Evolutionary conservation across 345 rosid genomes (phyloP).

Genomic region (Melaleuca alternifolia): DNA sequence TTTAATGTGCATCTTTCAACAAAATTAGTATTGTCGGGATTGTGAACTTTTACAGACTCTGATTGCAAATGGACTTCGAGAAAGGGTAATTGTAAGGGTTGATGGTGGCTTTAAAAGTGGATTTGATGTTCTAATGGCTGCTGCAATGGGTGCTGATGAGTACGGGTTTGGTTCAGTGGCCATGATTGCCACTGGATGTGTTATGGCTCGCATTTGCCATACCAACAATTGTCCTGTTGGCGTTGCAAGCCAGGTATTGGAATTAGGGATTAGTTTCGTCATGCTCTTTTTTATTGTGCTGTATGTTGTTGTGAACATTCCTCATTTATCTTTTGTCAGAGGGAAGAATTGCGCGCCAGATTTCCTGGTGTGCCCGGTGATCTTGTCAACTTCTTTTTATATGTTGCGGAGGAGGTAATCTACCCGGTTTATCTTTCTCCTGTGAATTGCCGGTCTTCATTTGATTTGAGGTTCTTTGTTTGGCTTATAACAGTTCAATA

Average conservation of each 20-base stretch:
- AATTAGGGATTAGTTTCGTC: neutral
- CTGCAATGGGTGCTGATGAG: slow-evolving; percentile 96
- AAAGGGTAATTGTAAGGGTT: slow-evolving; percentile 89
- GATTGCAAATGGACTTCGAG: slow-evolving; percentile 86
- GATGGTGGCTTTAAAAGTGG: slow-evolving; percentile 98
- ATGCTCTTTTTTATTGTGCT: slow-evolving; percentile 1
- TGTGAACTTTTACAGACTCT: slow-evolving; percentile 49
- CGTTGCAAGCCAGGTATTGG: slow-evolving; percentile 89
- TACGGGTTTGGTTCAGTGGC: slow-evolving; percentile 99
- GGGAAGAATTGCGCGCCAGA: slow-evolving; percentile 96
- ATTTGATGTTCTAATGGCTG: slow-evolving; percentile 93
- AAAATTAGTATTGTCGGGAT: neutral
- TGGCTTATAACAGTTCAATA: neutral
- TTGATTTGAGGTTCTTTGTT: neutral
- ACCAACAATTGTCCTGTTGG: slow-evolving; percentile 99
- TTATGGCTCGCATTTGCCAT: slow-evolving; percentile 99
- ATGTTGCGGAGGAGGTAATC: slow-evolving; percentile 97
- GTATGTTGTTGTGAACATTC: neutral
- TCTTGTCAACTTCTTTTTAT: slow-evolving; percentile 88
- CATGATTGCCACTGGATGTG: slow-evolving; percentile 99
- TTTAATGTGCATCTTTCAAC: neutral
- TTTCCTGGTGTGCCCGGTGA: slow-evolving; percentile 99
- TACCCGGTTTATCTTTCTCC: neutral
- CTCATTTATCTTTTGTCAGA: slow-evolving; percentile 23
- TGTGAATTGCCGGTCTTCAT: neutral